These are phyloP conservation scores for Zasmidium citrigriseum DNA, from an alignment of 2,329 filamentous ascomycete species.

Conservation along the genomic window DNA sequence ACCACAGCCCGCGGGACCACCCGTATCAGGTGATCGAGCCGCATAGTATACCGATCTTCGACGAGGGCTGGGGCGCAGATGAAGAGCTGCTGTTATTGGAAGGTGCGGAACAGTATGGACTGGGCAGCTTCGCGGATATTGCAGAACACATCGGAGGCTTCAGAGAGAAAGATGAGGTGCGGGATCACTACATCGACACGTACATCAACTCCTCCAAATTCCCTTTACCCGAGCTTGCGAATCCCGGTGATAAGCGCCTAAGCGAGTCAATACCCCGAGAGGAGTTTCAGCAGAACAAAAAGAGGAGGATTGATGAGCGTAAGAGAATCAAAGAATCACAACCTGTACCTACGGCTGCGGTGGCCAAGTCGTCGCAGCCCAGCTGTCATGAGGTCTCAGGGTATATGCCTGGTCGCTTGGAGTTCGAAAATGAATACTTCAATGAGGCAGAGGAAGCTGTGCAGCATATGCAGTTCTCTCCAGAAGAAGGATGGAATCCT, in stretches of 20 bases:
- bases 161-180: constrained; percentile 90
- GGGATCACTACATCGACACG: constrained; percentile 87
- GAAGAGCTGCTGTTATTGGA: constrained; percentile 93
- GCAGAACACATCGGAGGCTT: constrained; percentile 97
- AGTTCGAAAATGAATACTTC: constrained; percentile 96
- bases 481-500: constrained; percentile 87
- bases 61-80: constrained; percentile 93
- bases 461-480: constrained; percentile 97
- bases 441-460: constrained; percentile 98
- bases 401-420: constrained; percentile 95
- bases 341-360: constrained; percentile 77
- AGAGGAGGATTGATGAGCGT: constrained; percentile 85
- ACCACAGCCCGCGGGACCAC: constrained; percentile 84
- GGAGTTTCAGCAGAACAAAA: constrained; percentile 91
- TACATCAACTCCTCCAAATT: constrained; percentile 84
- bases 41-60: constrained; percentile 96
- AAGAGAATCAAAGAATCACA: constrained; percentile 85
- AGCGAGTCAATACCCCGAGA: constrained; percentile 82
- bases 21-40: constrained; percentile 94
- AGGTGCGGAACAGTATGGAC: constrained; percentile 91
- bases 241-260: constrained; percentile 75
- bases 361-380: constrained; percentile 92
- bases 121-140: constrained; percentile 97
- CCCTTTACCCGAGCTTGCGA: constrained; percentile 82
- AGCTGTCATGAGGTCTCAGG: constrained; percentile 97